phyloP scores from a whole-genome alignment of 1,284 basidiomycete genomes.

The Moniliella sp. region DNA sequence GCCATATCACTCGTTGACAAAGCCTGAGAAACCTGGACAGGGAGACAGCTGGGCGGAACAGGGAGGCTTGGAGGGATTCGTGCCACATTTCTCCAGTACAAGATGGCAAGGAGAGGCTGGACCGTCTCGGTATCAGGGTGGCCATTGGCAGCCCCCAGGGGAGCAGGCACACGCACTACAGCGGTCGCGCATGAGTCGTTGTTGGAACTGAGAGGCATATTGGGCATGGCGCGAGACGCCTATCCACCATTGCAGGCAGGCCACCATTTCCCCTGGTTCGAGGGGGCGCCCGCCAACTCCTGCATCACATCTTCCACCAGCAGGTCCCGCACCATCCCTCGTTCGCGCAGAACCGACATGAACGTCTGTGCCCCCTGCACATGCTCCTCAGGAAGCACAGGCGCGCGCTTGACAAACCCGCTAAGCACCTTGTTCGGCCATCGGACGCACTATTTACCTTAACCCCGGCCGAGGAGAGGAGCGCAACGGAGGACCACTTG shows the following conservation, averaged over 20 bases:
- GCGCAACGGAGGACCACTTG: constrained; percentile 41
- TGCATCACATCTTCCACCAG: constrained; percentile 63
- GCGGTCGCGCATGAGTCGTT: constrained; percentile 24
- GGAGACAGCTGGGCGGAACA: constrained; percentile 55
- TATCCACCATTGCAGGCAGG: constrained; percentile 77
- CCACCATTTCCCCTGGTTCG: constrained; percentile 51
- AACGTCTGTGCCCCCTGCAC: constrained; percentile 47
- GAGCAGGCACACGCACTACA: constrained; percentile 10
- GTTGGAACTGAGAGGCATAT: constrained; percentile 21
- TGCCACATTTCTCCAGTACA: constrained; percentile 52
- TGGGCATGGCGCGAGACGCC: constrained; percentile 38
- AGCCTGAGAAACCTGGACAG: constrained; percentile 44
- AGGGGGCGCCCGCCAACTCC: constrained; percentile 57
- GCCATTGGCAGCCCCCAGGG: constrained; percentile 1
- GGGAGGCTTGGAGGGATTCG: constrained; percentile 62
- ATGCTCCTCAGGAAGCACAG: constrained; percentile 51
- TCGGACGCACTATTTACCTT: constrained; percentile 51
- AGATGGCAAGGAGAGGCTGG: constrained; percentile 44
- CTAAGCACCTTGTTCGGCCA: constrained; percentile 54
- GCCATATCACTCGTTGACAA: constrained; percentile 38
- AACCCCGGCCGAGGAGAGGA: constrained; percentile 63
- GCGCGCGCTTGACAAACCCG: constrained; percentile 57
- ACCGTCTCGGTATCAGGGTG: constrained; percentile 1
- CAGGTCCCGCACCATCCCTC: constrained; percentile 57
- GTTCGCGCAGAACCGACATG: constrained; percentile 46